phyloP scores from a whole-genome alignment of 1,139 yeast species.

The Pichia sorboxylosa region DNA sequence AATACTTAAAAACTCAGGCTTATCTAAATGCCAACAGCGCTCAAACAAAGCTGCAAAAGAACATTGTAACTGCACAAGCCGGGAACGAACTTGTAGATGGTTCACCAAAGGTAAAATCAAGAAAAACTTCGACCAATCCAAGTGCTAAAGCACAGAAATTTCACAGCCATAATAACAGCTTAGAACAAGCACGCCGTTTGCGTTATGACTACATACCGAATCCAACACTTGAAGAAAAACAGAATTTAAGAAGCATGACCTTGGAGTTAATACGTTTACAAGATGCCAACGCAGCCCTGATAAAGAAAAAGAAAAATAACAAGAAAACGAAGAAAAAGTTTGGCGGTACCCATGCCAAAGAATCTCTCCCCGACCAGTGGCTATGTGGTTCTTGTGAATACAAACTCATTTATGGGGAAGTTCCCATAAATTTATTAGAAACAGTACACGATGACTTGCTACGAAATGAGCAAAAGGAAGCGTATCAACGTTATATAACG shows the following conservation, averaged over 20 bases:
- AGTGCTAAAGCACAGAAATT: too few species aligned
- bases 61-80: neutral
- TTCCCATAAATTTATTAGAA: constrained; percentile 36
- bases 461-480: constrained; percentile 19
- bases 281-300: too few species aligned
- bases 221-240: constrained; percentile 7
- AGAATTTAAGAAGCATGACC: constrained; percentile 4
- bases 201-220: too few species aligned
- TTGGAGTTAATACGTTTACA: constrained; percentile 4
- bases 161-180: too few species aligned
- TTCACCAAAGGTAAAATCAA: neutral
- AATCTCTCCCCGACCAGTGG: constrained; percentile 12
- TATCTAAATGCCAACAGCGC: too few species aligned
- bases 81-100: neutral
- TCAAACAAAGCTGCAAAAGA: too few species aligned
- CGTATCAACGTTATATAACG: constrained; percentile 11
- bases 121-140: too few species aligned
- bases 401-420: constrained; percentile 42
- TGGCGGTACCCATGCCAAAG: constrained; percentile 1
- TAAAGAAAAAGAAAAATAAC: constrained; percentile 12
- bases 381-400: constrained; percentile 52
- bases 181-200: too few species aligned
- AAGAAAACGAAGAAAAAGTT: constrained; percentile 10
- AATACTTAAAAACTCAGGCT: too few species aligned
- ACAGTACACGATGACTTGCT: constrained; percentile 33